Conservation (phyloP, 257 asterid species). For the Solanum chmielewskii region DNA sequence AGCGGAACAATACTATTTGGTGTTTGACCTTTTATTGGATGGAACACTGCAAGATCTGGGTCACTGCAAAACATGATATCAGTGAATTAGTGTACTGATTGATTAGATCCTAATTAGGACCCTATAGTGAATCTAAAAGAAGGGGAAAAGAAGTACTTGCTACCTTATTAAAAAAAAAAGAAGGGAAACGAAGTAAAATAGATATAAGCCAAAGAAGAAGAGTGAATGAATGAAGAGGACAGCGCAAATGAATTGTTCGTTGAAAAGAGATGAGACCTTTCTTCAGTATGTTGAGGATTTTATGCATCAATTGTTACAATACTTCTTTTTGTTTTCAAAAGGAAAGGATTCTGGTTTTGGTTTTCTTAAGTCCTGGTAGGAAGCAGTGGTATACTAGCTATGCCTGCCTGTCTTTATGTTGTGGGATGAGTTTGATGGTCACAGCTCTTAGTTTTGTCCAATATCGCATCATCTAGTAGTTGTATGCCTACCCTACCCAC, state of each 20-base stretch:
- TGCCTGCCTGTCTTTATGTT: neutral
- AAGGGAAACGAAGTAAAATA: neutral
- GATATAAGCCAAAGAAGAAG: neutral
- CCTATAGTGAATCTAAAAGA: neutral
- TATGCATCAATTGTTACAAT: neutral
- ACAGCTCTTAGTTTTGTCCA: neutral
- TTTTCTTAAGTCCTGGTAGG: neutral
- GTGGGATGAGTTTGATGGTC: neutral
- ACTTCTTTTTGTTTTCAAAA: neutral
- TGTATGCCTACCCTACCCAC: neutral
- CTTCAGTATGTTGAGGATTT: neutral
- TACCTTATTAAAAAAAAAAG: neutral
- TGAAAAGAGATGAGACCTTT: neutral
- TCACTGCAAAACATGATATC: neutral
- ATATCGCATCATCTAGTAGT: neutral
- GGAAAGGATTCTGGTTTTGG: neutral
- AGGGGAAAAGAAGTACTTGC: neutral
- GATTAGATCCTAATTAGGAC: neutral
- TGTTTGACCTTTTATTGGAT: neutral
- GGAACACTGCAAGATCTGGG: neutral
- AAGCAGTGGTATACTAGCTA: neutral
- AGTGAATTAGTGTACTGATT: neutral
- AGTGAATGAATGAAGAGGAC: neutral
- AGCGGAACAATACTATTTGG: neutral
- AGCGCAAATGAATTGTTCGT: neutral